A percentile compares a stretch with the other conserved stretches of the same genome.
Evolutionary conservation across 306 rosid genomes (phyloP).

Genomic region (Oemleria cerasiformis): DNA sequence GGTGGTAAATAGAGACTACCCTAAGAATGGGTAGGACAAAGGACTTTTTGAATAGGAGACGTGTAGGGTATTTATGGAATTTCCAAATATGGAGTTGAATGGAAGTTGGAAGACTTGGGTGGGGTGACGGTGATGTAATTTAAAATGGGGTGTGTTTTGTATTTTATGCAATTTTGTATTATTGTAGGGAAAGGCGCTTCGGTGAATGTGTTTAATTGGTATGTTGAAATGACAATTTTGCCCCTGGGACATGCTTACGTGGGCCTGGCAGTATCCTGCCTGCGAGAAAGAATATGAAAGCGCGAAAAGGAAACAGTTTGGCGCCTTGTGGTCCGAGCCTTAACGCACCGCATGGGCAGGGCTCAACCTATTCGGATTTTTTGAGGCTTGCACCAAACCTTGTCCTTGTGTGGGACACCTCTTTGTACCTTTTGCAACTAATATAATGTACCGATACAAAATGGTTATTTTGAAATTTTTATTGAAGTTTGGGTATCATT

Average conservation of each 20-base stretch:
- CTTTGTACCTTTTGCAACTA: background rate
- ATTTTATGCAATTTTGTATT: background rate
- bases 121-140: background rate
- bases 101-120: slow-evolving; percentile 22
- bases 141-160: background rate
- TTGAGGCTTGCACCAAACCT: background rate
- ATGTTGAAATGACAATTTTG: no score
- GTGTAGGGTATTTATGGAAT: background rate
- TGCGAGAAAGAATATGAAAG: background rate
- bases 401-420: background rate
- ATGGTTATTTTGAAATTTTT: background rate
- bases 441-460: no score
- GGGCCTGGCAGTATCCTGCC: background rate
- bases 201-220: no score
- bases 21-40: no score
- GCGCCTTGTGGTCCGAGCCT: slow-evolving; percentile 16
- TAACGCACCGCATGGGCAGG: background rate
- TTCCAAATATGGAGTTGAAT: background rate
- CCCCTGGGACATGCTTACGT: background rate
- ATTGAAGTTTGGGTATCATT: no score
- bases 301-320: background rate
- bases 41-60: background rate
- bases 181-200: no score
- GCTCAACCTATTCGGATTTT: background rate
- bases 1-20: no score